A percentile compares a stretch with the other conserved stretches of the same genome.
Conservation (phyloP, 176 grass and related monocot genomes). For the Avena eriantha region DNA sequence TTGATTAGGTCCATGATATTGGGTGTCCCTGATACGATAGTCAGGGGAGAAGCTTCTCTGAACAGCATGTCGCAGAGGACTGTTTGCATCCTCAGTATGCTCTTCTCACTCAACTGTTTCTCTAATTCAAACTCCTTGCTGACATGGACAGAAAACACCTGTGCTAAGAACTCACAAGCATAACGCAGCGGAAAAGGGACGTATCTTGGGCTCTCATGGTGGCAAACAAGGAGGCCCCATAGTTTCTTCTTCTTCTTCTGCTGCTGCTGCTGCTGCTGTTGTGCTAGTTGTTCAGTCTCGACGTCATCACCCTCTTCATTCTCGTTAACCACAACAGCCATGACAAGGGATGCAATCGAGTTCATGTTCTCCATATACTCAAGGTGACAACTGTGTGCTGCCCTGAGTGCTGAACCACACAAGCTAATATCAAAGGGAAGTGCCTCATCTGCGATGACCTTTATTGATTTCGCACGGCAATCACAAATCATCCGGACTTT, state of each 20-base stretch:
- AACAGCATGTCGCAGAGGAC: conserved; percentile 83
- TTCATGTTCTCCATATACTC: conserved; percentile 99
- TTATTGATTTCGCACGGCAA: conserved; percentile 63
- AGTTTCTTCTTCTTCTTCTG: conserved; percentile 73
- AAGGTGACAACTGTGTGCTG: conserved; percentile 84
- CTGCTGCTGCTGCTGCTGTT: conserved; percentile 61
- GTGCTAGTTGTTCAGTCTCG: conserved; percentile 42
- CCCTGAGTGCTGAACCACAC: conserved; percentile 79
- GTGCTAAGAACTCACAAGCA: conserved; percentile 88
- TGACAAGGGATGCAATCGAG: conserved; percentile 84
- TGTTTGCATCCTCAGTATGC: conserved; percentile 78
- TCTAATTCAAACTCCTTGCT: conserved; percentile 88
- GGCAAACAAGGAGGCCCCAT: conserved; percentile 89
- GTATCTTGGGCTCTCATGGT: conserved; percentile 83
- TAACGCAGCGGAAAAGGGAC: conserved; percentile 85
- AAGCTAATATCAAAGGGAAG: conserved; percentile 71
- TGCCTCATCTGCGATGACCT: conserved; percentile 67
- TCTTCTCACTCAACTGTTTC: conserved; percentile 83
- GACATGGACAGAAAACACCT: conserved; percentile 92
- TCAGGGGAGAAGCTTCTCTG: conserved; percentile 70
- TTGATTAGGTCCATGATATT: conserved; percentile 93
- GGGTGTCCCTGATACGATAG: conserved; percentile 70
- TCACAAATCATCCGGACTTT: conserved; percentile 94
- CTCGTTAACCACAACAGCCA: conserved; percentile 82
- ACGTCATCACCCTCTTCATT: conserved; percentile 53